These are phyloP conservation scores for Ophiognomonia clavigignenti-juglandacearum DNA, from an alignment of 2,329 filamentous ascomycete species.

Conservation along the genomic window DNA sequence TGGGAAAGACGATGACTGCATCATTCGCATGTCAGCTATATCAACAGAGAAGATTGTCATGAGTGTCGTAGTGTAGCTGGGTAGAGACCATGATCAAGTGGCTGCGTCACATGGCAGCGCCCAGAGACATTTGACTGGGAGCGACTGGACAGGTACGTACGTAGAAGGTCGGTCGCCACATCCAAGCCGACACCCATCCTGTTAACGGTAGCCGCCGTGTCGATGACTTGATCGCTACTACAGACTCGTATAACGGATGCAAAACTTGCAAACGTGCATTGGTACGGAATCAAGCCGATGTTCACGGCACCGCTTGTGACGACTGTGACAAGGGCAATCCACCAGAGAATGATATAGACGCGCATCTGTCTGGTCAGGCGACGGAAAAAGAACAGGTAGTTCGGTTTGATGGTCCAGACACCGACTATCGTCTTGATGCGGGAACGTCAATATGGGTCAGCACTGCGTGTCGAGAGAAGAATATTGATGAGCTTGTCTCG, in stretches of 20 bases:
- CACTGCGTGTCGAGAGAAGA: background rate
- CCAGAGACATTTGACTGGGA: no score
- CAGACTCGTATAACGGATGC: background rate
- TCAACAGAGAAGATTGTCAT: no score
- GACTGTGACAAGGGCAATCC: slow-evolving; percentile 7
- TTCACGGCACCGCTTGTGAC: background rate
- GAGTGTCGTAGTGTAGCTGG: no score
- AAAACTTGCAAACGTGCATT: background rate
- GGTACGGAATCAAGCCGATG: background rate
- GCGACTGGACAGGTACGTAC: background rate
- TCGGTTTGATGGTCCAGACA: slow-evolving; percentile 23
- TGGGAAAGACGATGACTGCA: slow-evolving; percentile 14
- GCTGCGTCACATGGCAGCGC: no score
- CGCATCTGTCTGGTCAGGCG: slow-evolving; percentile 8
- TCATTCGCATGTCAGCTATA: background rate
- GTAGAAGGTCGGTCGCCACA: background rate
- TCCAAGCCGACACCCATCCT: background rate
- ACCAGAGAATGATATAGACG: slow-evolving; percentile 12
- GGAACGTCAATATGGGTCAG: background rate
- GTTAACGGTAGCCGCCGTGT: background rate
- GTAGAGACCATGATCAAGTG: no score
- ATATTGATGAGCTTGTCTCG: background rate
- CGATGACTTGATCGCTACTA: background rate
- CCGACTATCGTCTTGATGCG: background rate
- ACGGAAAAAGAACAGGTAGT: slow-evolving; percentile 16